A percentile compares a stretch with the other conserved stretches of the same genome.
phyloP scores from a whole-genome alignment of 345 rosid species.

The Linum trigynum region DNA sequence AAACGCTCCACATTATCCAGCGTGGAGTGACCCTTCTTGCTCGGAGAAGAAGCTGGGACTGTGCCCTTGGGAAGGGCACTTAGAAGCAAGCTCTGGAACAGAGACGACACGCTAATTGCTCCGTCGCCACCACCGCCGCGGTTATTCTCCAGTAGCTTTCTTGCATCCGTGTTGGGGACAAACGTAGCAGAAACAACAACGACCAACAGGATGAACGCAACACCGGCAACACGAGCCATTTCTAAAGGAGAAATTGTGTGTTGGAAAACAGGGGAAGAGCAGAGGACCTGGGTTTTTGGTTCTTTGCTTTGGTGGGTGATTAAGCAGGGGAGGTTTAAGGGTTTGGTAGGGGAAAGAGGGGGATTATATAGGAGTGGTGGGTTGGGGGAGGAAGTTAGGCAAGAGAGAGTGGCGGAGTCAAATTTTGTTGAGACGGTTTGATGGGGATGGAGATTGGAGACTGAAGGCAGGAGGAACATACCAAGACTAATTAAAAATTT shows the following conservation, averaged over 20 bases:
- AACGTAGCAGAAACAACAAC: slow-evolving; percentile 23
- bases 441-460: background rate
- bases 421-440: background rate
- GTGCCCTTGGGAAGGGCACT: slow-evolving; percentile 56
- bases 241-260: too few species aligned
- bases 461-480: background rate
- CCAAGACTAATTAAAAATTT: too few species aligned
- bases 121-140: slow-evolving; percentile 2
- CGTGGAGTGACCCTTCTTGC: slow-evolving; percentile 53
- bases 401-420: background rate
- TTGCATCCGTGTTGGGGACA: slow-evolving; percentile 25
- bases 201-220: slow-evolving; percentile 22
- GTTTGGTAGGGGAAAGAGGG: background rate
- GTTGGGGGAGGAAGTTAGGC: background rate
- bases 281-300: too few species aligned
- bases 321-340: background rate
- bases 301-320: background rate
- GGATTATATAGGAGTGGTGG: background rate
- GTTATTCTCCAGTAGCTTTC: slow-evolving; percentile 30
- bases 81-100: slow-evolving; percentile 30
- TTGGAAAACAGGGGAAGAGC: too few species aligned
- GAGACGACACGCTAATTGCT: slow-evolving; percentile 8
- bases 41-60: slow-evolving; percentile 49
- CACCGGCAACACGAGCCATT: slow-evolving; percentile 37
- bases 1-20: slow-evolving; percentile 40